Conservation (phyloP, 495 filamentous ascomycete species). For the Penicillium steckii region DNA sequence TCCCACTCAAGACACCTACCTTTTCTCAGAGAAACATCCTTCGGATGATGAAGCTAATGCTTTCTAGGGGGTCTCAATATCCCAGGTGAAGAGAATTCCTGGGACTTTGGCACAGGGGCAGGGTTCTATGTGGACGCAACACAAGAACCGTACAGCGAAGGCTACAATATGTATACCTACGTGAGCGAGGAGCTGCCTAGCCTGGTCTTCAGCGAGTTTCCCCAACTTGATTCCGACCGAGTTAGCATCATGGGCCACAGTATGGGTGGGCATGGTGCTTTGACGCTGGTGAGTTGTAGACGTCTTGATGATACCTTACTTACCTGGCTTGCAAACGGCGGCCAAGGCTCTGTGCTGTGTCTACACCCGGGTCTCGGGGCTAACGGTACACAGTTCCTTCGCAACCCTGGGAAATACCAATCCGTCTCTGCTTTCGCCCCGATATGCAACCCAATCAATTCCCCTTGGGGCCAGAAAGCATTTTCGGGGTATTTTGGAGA, state of each 20-base stretch:
- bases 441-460: slow-evolving; percentile 81
- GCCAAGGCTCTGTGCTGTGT: not conserved
- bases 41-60: too few species aligned
- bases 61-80: slow-evolving; percentile 72
- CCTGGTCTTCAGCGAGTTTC: slow-evolving; percentile 64
- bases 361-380: too few species aligned
- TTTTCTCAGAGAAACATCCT: too few species aligned
- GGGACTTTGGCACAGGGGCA: slow-evolving; percentile 88
- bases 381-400: slow-evolving; percentile 70
- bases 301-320: too few species aligned
- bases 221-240: slow-evolving; percentile 61
- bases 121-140: slow-evolving; percentile 96
- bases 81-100: slow-evolving; percentile 75
- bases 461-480: slow-evolving; percentile 94
- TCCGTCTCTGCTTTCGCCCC: slow-evolving; percentile 89
- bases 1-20: too few species aligned
- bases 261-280: slow-evolving; percentile 95
- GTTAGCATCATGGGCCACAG: slow-evolving; percentile 88
- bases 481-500: slow-evolving; percentile 87
- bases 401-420: slow-evolving; percentile 85
- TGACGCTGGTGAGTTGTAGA: too few species aligned
- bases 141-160: slow-evolving; percentile 61
- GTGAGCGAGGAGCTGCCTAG: slow-evolving; percentile 76
- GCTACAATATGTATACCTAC: slow-evolving; percentile 94
- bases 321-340: too few species aligned